These are phyloP conservation scores for Naganishia albida DNA, from an alignment of 1,284 basidiomycete species.

Conservation along the genomic window DNA sequence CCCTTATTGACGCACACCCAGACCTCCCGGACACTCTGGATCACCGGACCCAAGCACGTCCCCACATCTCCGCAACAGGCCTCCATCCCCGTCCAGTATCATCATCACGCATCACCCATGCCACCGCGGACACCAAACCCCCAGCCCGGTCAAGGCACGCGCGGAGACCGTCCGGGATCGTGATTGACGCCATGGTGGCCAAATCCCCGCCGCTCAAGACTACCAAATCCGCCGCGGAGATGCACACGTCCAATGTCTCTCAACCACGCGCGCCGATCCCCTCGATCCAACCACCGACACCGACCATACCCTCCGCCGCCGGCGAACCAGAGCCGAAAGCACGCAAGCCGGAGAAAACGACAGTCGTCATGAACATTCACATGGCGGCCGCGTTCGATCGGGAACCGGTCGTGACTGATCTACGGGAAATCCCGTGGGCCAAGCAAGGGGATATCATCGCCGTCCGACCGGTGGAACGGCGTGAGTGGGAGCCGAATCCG, in stretches of 20 bases:
- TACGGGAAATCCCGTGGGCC: conserved; percentile 33
- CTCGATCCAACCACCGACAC: neutral
- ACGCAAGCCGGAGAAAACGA: conserved; percentile 3
- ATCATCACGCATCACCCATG: neutral
- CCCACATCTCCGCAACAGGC: neutral
- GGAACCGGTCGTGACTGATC: conserved; percentile 30
- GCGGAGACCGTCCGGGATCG: neutral
- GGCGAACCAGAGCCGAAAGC: neutral
- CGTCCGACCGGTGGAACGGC: conserved; percentile 26
- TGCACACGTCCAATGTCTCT: neutral
- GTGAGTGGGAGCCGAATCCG: conserved; percentile 10
- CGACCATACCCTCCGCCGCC: neutral
- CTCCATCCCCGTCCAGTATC: neutral
- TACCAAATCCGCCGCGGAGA: neutral
- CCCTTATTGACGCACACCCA: neutral
- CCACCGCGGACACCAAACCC: neutral
- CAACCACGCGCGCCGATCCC: neutral
- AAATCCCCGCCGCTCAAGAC: neutral
- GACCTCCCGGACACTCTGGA: neutral
- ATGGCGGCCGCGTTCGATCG: conserved; percentile 32
- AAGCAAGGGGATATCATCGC: conserved; percentile 36
- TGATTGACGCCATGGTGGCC: neutral
- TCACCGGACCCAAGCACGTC: neutral
- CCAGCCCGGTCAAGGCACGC: neutral
- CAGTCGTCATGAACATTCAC: conserved; percentile 33